Conservation (phyloP, 2,329 filamentous ascomycete genomes). For the Saccharata proteae region DNA sequence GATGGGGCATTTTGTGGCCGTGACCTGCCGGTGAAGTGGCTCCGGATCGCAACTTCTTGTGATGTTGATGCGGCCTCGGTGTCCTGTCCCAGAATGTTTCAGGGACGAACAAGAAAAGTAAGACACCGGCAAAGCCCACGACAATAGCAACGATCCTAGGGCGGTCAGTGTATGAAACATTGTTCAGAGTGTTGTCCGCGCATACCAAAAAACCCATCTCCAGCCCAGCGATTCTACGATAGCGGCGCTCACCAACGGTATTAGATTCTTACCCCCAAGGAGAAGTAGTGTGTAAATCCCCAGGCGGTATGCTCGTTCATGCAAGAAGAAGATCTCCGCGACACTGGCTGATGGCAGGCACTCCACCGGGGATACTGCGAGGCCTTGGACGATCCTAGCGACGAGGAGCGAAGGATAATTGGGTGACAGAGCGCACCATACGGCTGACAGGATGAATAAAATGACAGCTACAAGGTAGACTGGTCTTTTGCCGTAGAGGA, state of each 20-base stretch:
- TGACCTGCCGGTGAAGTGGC: slow-evolving; percentile 9
- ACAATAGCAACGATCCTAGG: slow-evolving; percentile 68
- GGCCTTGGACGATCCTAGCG: slow-evolving; percentile 75
- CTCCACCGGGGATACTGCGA: slow-evolving; percentile 82
- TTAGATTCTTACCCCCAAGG: slow-evolving; percentile 80
- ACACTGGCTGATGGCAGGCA: slow-evolving; percentile 88
- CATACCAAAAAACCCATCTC: slow-evolving; percentile 80
- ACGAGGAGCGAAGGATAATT: slow-evolving; percentile 68
- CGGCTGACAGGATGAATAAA: slow-evolving; percentile 61
- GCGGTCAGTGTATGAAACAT: slow-evolving; percentile 2
- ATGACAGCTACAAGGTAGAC: slow-evolving; percentile 71
- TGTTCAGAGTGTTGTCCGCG: background rate
- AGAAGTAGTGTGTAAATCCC: slow-evolving; percentile 87
- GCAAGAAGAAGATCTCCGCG: slow-evolving; percentile 91
- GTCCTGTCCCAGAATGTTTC: slow-evolving; percentile 94
- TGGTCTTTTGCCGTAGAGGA: slow-evolving; percentile 79
- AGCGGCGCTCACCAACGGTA: slow-evolving; percentile 75
- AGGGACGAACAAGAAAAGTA: slow-evolving; percentile 83
- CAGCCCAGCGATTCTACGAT: slow-evolving; percentile 69
- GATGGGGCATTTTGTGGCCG: slow-evolving; percentile 9
- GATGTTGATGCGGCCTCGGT: slow-evolving; percentile 40
- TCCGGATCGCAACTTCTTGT: slow-evolving; percentile 8
- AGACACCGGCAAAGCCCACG: slow-evolving; percentile 53
- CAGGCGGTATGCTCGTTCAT: slow-evolving; percentile 83
- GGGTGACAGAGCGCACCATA: slow-evolving; percentile 82